A percentile compares a stretch with the other conserved stretches of the same genome.
phyloP scores from a whole-genome alignment of 2,329 filamentous ascomycete genomes.

The Colletotrichum aenigma region DNA sequence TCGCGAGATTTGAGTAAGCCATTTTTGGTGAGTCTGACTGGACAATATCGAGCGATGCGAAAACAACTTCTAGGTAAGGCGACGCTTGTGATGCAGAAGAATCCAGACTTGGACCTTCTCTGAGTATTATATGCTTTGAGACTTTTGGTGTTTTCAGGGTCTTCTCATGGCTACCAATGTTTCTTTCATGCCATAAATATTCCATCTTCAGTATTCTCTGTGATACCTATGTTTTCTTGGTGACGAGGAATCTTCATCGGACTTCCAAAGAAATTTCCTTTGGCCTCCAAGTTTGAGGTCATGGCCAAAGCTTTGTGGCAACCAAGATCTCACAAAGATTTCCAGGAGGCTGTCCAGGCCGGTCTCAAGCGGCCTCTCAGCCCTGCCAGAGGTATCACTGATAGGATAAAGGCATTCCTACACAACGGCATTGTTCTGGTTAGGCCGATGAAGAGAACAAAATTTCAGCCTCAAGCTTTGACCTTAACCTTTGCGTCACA shows the following conservation, averaged over 20 bases:
- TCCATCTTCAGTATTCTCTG: neutral
- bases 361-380: neutral
- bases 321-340: neutral
- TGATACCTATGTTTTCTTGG: neutral
- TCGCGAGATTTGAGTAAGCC: neutral
- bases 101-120: neutral
- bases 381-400: neutral
- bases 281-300: neutral
- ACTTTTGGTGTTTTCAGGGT: neutral
- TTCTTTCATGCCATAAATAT: neutral
- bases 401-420: neutral
- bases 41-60: neutral
- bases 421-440: neutral
- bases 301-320: neutral
- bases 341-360: neutral
- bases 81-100: neutral
- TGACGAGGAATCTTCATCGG: neutral
- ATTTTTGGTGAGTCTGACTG: neutral
- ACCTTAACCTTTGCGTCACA: neutral
- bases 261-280: neutral
- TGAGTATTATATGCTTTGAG: neutral
- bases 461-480: neutral
- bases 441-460: neutral
- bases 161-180: accelerated
- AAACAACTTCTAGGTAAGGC: neutral